These are phyloP conservation scores for Globisporangium radiosum DNA, from an alignment of 352 stramenopile genomes.

Conservation along the genomic window DNA sequence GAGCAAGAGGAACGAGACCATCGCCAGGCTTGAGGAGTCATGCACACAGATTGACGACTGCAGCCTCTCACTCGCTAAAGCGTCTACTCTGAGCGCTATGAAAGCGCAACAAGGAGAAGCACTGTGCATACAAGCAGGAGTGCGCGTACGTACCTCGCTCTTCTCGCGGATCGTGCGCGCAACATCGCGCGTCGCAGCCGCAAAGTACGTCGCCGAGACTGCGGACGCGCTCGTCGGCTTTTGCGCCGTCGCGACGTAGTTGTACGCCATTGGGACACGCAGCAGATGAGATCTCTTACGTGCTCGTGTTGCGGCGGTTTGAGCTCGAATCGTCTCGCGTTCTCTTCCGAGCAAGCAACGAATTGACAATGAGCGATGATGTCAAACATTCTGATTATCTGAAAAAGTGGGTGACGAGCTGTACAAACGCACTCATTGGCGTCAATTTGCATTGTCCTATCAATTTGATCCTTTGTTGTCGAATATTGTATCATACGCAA, in stretches of 20 bases:
- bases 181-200: conserved; percentile 47
- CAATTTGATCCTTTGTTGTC: no score
- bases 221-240: not conserved
- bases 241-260: not conserved
- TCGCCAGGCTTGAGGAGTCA: no score
- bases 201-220: conserved; percentile 27
- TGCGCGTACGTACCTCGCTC: conserved; percentile 31
- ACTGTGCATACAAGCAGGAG: not conserved
- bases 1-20: not conserved
- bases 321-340: no score
- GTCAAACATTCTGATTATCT: not conserved
- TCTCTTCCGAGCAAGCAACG: no score
- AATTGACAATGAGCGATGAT: not conserved
- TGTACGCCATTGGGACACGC: no score
- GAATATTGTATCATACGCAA: no score
- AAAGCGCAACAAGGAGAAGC: not conserved
- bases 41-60: no score
- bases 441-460: no score
- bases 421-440: no score
- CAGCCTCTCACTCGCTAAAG: not conserved
- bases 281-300: no score
- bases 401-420: no score
- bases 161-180: conserved; percentile 66
- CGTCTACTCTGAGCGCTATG: not conserved
- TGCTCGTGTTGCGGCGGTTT: no score